Evolutionary conservation across 176 grass and related monocot genomes (phyloP), one percentile per base, ranked within the genome.

Genomic region (Eragrostis nindensis): DNA sequence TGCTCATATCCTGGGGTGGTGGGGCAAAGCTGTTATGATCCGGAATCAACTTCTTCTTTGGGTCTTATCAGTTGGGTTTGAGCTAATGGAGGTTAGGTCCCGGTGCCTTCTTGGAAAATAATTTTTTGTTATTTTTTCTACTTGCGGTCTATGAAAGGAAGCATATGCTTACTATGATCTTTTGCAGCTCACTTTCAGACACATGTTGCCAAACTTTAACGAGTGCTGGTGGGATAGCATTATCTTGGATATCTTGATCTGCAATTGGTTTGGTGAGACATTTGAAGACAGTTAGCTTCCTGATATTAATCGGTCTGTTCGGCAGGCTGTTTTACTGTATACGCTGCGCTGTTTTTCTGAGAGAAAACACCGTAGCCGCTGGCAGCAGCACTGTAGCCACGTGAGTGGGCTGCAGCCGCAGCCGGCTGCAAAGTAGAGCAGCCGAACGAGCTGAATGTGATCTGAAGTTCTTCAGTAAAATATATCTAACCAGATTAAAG

Each of bases 181-280:
- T 82, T 81, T 85, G 73, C 93, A 99, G 96, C 86, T 95, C 39
- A 95, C 96, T 39, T 99, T 99, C 88, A 85, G 92, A 70, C 96
- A 99, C 84, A 99, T 99, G 96, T 71, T 99, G 79, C 96, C 96
- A 59, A 99, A 99, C 78, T 99, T 99, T 73, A 99, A 99, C 66
- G 96, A 99, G 84, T 99, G 96, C 67, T 99, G 96, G 96, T 99
- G 96, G 96, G 96, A 99, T 83, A 99, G 96, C 73, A 91, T 99
- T 83, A 82, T 99, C 73, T 84, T 99, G 86, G 96, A 99, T 85
- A 95, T 99, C 68, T 66, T 99, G 54, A 93, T 99, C 81, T 99
- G 96, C 92, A 99, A 99, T 88, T 99, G 96, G 96, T 95, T 99
- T 73, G 96, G 96, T 99, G 75, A 91, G 92, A 55, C 59, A 82